These are phyloP conservation scores for Termitomyces sp. DNA, from an alignment of 768 basidiomycete species.

Conservation along the genomic window DNA sequence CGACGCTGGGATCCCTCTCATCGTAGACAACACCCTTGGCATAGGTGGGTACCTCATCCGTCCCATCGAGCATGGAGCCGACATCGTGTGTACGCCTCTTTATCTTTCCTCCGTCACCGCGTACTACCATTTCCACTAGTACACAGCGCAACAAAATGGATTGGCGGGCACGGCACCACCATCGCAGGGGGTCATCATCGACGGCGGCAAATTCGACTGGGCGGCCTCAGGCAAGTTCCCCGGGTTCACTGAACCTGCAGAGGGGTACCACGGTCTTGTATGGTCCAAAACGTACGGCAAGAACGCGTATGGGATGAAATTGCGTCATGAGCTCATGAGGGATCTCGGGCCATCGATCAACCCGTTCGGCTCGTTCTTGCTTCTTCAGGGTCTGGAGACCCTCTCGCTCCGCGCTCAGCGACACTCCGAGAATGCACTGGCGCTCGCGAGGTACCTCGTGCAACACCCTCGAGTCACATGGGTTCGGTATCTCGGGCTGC, in stretches of 20 bases:
- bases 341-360: constrained; percentile 66
- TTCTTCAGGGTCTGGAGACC: constrained; percentile 79
- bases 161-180: constrained; percentile 77
- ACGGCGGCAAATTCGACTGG: constrained; percentile 78
- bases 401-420: constrained; percentile 67
- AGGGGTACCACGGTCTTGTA: constrained; percentile 64
- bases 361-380: constrained; percentile 71
- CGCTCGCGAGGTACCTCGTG: constrained; percentile 61
- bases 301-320: constrained; percentile 59
- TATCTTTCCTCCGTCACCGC: neutral
- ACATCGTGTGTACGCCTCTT: constrained; percentile 55
- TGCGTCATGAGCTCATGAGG: constrained; percentile 59
- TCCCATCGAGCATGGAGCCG: constrained; percentile 73
- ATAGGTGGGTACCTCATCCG: constrained; percentile 69
- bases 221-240: constrained; percentile 65
- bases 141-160: constrained; percentile 85
- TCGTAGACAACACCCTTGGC: constrained; percentile 81
- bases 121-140: constrained; percentile 28
- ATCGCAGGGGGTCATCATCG: constrained; percentile 75
- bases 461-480: constrained; percentile 63
- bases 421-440: constrained; percentile 70
- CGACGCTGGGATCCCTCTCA: constrained; percentile 65
- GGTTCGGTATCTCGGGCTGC: constrained; percentile 78
- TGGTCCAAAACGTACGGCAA: constrained; percentile 66
- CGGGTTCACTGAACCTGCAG: constrained; percentile 69